A percentile compares a stretch with the other conserved stretches of the same genome.
Evolutionary conservation across 2,329 filamentous ascomycete species (phyloP).

Genomic region (Colletotrichum tofieldiae): DNA sequence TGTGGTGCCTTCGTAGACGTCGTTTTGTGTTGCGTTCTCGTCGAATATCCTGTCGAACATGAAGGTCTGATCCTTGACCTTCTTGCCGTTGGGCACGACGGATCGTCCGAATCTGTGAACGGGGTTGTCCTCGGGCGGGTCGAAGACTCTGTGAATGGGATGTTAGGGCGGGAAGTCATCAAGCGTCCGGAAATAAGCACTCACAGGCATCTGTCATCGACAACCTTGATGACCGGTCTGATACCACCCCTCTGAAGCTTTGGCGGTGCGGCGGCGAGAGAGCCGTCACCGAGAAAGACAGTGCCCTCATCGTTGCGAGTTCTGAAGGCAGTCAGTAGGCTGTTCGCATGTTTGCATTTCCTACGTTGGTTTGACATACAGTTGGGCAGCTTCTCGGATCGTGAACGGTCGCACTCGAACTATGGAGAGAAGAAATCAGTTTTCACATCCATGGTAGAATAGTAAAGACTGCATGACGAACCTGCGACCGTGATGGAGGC

Average conservation of each 20-base stretch:
- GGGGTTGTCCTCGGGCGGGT: conserved; percentile 94
- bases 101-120: conserved; percentile 90
- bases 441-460: conserved; percentile 8
- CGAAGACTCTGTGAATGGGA: conserved; percentile 81
- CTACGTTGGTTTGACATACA: conserved; percentile 64
- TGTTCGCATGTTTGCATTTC: not conserved
- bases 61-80: conserved; percentile 97
- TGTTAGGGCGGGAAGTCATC: conserved; percentile 43
- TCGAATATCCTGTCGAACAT: conserved; percentile 98
- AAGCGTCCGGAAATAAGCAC: conserved; percentile 53
- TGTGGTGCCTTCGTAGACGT: conserved; percentile 96
- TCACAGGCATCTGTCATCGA: conserved; percentile 96
- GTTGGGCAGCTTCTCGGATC: conserved; percentile 94
- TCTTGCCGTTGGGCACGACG: conserved; percentile 87
- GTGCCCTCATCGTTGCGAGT: conserved; percentile 83
- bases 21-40: conserved; percentile 90
- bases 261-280: conserved; percentile 88
- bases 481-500: conserved; percentile 74
- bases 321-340: conserved; percentile 28
- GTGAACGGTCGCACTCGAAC: conserved; percentile 81
- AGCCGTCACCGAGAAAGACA: conserved; percentile 96
- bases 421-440: conserved; percentile 48
- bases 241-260: conserved; percentile 91
- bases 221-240: conserved; percentile 92
- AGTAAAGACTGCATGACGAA: conserved; percentile 50